Evolutionary conservation across 768 basidiomycete genomes (phyloP), one percentile per base, ranked within the genome.

Genomic region (Kwoniella sp.): DNA sequence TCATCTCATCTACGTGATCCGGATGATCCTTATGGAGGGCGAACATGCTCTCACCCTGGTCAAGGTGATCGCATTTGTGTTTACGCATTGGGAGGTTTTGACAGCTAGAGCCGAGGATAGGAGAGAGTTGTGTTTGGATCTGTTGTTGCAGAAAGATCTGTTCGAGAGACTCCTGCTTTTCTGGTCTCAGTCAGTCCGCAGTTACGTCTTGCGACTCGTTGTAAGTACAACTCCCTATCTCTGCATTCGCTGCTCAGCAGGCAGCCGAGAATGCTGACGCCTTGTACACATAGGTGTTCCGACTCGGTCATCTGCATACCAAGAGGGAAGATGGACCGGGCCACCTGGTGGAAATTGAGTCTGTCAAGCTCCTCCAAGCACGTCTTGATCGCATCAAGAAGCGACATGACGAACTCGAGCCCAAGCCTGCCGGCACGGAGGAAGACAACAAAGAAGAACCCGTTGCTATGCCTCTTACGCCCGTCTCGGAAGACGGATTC

Each of bases 11-110:
- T 57, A 73, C 23, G 73, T 82, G 23, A 66, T 83, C 48, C 67
- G 78, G 25, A 65, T 80, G 50, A 78, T 84, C 55, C 66, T 84
- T 13, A 76, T 70, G 2, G 68, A 82, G 48, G 82, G 81, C 9
- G 83, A 84, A 69, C 82, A 83, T 68, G 82, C 83, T 45, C 72
- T 83, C 59, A 81, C 82, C 8, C 64, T 84, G 28, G 81, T 83
- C 67, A 82, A 83, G 30, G 75, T 76, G 15, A 79, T 83, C 64
- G 77, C 81, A 15, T 83, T 82, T 67, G 67, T 83, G 28, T 84
- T 83, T 68, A 79, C 82, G 9, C 82, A 83, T 59, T 84, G 81
- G 73, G 82, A 83, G 34, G 76, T 79, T 13, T 61, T 81, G 20
- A 79, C 75, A 34, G 72, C 78, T 15, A 37, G 66, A 25, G 56